Evolutionary conservation across 1,139 yeast genomes (phyloP).

Genomic region (Kluyveromyces sp.): DNA sequence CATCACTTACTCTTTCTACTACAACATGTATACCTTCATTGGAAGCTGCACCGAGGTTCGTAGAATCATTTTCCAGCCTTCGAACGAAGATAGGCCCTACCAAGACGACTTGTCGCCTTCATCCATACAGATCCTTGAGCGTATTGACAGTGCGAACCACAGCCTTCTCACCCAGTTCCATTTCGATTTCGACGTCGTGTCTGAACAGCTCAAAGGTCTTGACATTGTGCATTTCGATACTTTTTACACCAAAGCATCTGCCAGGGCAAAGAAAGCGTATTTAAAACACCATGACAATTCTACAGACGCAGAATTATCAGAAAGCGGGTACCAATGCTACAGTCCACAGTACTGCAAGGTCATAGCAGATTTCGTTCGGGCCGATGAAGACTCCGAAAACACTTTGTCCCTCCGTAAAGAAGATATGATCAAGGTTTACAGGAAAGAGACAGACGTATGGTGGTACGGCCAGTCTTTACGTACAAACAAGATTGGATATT

Average conservation of each 20-base stretch:
- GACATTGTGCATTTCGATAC: neutral
- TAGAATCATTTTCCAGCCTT: slow-evolving; percentile 6
- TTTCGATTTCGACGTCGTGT: neutral
- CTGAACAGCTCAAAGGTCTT: neutral
- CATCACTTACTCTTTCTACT: slow-evolving; percentile 18
- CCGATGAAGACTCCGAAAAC: neutral
- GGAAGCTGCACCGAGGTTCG: slow-evolving; percentile 18
- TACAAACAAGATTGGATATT: slow-evolving; percentile 11
- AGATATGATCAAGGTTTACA: slow-evolving; percentile 11
- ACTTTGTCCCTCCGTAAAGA: slow-evolving; percentile 7
- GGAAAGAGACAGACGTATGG: slow-evolving; percentile 12
- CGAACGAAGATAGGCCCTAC: neutral
- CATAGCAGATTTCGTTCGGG: slow-evolving; percentile 3
- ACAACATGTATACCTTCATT: slow-evolving; percentile 17
- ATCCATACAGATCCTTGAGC: slow-evolving; percentile 1
- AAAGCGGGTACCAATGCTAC: neutral
- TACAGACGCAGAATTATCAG: neutral
- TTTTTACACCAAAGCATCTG: neutral
- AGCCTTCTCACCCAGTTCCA: slow-evolving; percentile 3
- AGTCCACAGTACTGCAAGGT: slow-evolving; percentile 4
- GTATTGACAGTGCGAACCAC: neutral
- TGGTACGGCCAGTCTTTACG: slow-evolving; percentile 13
- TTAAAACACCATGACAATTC: neutral
- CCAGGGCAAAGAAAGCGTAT: neutral
- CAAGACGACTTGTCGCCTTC: slow-evolving; percentile 1